Evolutionary conservation across 2,329 filamentous ascomycete species (phyloP).

Genomic region (Trichoderma hamatum): DNA sequence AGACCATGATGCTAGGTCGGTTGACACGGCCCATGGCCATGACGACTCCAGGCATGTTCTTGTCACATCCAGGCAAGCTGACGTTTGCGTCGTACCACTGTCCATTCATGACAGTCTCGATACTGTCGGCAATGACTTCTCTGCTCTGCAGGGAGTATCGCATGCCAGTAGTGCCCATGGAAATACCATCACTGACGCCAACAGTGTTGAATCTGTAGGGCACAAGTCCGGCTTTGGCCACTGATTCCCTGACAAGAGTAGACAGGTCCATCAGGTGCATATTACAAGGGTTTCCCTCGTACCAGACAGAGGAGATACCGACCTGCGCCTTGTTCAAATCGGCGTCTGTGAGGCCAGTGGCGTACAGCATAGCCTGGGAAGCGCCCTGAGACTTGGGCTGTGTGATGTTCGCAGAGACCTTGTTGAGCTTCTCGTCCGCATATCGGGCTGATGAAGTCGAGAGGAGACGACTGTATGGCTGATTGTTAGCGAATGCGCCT

Average conservation of each 20-base stretch:
- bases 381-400: conserved; percentile 98
- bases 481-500: neutral
- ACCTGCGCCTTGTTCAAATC: conserved; percentile 98
- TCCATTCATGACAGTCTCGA: conserved; percentile 98
- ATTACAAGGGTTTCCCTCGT: conserved; percentile 97
- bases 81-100: conserved; percentile 99
- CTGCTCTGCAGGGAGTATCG: conserved; percentile 90
- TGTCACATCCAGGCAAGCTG: conserved; percentile 96
- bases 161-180: conserved; percentile 98
- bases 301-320: conserved; percentile 98
- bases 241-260: conserved; percentile 67
- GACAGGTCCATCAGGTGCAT: conserved; percentile 96
- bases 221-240: conserved; percentile 73
- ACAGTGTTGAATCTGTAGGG: conserved; percentile 99
- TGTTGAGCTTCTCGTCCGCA: conserved; percentile 71
- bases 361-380: conserved; percentile 98
- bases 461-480: conserved; percentile 50
- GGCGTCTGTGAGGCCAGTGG: conserved; percentile 80
- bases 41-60: conserved; percentile 96
- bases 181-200: conserved; percentile 95
- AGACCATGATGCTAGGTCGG: conserved; percentile 94
- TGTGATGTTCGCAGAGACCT: conserved; percentile 80
- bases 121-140: conserved; percentile 96
- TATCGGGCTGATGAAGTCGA: conserved; percentile 54
- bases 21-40: conserved; percentile 96